Conservation (phyloP, 805 yeast genomes). For the Candida ulmi region DNA sequence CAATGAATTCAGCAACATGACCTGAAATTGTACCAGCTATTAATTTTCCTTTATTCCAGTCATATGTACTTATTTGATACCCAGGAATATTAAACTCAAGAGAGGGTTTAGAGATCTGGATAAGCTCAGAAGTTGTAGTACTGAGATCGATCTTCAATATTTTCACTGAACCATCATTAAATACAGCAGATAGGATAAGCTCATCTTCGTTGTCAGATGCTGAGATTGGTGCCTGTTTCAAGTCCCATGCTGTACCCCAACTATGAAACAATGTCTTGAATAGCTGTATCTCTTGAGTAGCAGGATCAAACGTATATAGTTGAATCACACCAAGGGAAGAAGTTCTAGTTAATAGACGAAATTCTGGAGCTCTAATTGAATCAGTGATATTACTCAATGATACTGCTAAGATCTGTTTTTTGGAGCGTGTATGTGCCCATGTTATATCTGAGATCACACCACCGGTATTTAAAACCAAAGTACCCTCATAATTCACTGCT, state of each 20-base stretch:
- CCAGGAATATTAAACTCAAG: conserved; percentile 21
- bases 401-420: conserved; percentile 43
- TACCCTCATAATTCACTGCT: conserved; percentile 23
- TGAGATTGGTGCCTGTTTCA: conserved; percentile 37
- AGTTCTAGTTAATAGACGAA: conserved; percentile 24
- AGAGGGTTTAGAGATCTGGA: conserved; percentile 21
- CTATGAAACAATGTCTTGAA: conserved; percentile 28
- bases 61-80: conserved; percentile 39
- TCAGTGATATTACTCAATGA: conserved; percentile 35
- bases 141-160: conserved; percentile 32
- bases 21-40: conserved; percentile 60
- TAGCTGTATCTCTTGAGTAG: conserved; percentile 24
- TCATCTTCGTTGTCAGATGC: conserved; percentile 22
- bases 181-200: conserved; percentile 45
- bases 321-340: conserved; percentile 36
- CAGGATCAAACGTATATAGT: conserved; percentile 35
- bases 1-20: conserved; percentile 47
- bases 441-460: conserved; percentile 45
- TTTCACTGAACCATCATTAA: conserved; percentile 54
- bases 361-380: conserved; percentile 22
- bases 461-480: conserved; percentile 43
- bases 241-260: conserved; percentile 40
- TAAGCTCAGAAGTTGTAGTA: conserved; percentile 5
- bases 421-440: conserved; percentile 37
- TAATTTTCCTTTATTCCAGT: conserved; percentile 36